Evolutionary conservation across 306 rosid species (phyloP).

Genomic region (Quercus rubra): DNA sequence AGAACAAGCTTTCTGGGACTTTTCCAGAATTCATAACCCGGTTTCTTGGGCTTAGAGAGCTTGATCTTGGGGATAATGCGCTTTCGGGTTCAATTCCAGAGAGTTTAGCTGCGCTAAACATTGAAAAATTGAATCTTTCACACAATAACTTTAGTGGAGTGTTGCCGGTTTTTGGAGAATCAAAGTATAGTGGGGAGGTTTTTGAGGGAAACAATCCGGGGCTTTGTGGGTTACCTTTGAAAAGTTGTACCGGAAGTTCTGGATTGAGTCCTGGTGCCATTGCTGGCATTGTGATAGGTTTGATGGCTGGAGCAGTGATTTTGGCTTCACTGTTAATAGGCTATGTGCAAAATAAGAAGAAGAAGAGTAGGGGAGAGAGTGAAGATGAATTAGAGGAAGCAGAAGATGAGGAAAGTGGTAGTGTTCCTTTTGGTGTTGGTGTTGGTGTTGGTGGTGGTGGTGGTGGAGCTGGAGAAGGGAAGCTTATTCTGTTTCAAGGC

Average conservation of each 20-base stretch:
- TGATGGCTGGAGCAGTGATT: slow-evolving; percentile 88
- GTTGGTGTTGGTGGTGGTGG: background rate
- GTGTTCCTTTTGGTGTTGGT: background rate
- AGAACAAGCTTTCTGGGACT: slow-evolving; percentile 63
- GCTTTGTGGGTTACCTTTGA: slow-evolving; percentile 86
- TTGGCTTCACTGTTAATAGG: slow-evolving; percentile 84
- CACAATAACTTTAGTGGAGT: slow-evolving; percentile 88
- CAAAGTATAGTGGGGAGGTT: slow-evolving; percentile 65
- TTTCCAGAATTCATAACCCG: slow-evolving; percentile 72
- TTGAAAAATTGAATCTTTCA: slow-evolving; percentile 82
- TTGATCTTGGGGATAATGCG: slow-evolving; percentile 70
- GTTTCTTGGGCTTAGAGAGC: slow-evolving; percentile 63
- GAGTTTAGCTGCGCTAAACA: slow-evolving; percentile 43
- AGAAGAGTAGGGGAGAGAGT: slow-evolving; percentile 60
- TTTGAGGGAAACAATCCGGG: slow-evolving; percentile 79
- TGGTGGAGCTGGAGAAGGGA: slow-evolving; percentile 66
- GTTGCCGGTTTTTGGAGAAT: slow-evolving; percentile 60
- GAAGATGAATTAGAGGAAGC: slow-evolving; percentile 83
- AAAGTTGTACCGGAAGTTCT: slow-evolving; percentile 52
- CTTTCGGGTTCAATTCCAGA: slow-evolving; percentile 61
- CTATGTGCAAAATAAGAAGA: slow-evolving; percentile 85
- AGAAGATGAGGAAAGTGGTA: slow-evolving; percentile 53
- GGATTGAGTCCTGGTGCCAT: slow-evolving; percentile 87
- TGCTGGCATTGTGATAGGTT: slow-evolving; percentile 88
- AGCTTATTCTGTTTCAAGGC: slow-evolving; percentile 83